phyloP scores from a whole-genome alignment of 495 filamentous ascomycete species.

The Talaromyces trachyspermus region DNA sequence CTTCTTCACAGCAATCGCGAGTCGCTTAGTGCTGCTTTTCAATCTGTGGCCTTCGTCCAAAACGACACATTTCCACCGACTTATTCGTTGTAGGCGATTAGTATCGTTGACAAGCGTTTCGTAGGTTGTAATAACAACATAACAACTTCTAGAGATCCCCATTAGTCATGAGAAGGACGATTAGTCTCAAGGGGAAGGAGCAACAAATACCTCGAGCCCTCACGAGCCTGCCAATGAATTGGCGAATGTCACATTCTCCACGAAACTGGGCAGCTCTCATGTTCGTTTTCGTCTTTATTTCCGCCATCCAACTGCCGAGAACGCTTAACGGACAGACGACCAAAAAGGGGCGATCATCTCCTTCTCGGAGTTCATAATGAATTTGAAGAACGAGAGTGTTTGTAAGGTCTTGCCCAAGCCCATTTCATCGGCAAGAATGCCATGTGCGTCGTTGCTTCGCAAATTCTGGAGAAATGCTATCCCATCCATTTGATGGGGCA shows the following conservation, averaged over 20 bases:
- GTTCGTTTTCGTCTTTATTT: conserved; percentile 49
- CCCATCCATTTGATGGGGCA: conserved; percentile 56
- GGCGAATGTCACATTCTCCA: conserved; percentile 41
- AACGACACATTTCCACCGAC: conserved; percentile 51
- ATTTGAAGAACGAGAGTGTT: conserved; percentile 49
- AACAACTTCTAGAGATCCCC: conserved; percentile 15
- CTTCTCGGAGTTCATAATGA: conserved; percentile 32
- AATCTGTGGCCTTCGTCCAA: conserved; percentile 57
- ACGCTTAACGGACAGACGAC: conserved; percentile 56
- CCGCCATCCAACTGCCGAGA: conserved; percentile 48
- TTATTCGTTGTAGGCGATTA: conserved; percentile 51
- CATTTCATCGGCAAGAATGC: conserved; percentile 57
- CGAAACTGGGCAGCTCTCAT: conserved; percentile 52
- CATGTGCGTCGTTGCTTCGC: conserved; percentile 49
- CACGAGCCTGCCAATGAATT: background rate
- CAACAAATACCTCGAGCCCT: background rate
- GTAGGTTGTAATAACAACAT: conserved; percentile 56
- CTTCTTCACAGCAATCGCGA: conserved; percentile 43
- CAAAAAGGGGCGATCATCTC: conserved; percentile 45
- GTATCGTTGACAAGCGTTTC: conserved; percentile 52
- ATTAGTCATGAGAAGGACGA: background rate
- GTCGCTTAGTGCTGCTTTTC: conserved; percentile 47
- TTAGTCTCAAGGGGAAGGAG: background rate
- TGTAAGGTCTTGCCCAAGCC: conserved; percentile 58
- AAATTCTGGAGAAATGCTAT: conserved; percentile 55